Conservation (phyloP, 2,329 filamentous ascomycete species). For the Delphinella strobiligena region DNA sequence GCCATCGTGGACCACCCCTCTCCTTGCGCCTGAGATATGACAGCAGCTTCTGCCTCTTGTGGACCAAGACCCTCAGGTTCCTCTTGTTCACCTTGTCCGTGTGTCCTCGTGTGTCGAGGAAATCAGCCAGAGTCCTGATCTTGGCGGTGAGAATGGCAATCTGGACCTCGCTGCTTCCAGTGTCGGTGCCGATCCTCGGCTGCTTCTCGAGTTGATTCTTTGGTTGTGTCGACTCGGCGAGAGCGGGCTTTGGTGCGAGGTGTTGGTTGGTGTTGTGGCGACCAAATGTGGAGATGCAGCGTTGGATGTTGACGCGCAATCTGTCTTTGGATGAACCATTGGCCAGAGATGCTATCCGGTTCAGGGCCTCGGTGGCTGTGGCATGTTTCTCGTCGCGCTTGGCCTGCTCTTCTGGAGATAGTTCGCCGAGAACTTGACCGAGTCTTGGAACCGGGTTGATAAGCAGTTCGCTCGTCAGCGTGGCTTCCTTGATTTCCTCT, state of each 20-base stretch:
- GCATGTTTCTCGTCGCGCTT: slow-evolving; percentile 38
- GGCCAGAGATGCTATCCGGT: slow-evolving; percentile 64
- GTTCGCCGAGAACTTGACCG: slow-evolving; percentile 27
- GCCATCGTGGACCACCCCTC: slow-evolving; percentile 81
- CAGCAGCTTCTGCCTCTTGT: slow-evolving; percentile 78
- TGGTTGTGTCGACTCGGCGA: slow-evolving; percentile 34
- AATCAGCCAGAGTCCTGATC: slow-evolving; percentile 68
- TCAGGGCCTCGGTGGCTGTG: slow-evolving; percentile 63
- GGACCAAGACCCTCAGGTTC: slow-evolving; percentile 73
- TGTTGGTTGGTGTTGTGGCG: slow-evolving; percentile 72
- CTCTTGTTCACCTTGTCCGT: slow-evolving; percentile 93
- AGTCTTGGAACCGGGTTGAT: slow-evolving; percentile 41
- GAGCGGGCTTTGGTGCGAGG: slow-evolving; percentile 48
- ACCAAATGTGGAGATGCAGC: slow-evolving; percentile 79
- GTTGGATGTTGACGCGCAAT: slow-evolving; percentile 68
- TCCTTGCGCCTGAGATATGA: slow-evolving; percentile 82
- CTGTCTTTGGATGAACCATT: slow-evolving; percentile 70
- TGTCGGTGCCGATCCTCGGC: slow-evolving; percentile 75
- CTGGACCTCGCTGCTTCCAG: slow-evolving; percentile 94
- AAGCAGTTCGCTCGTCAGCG: slow-evolving; percentile 56
- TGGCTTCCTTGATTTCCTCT: slow-evolving; percentile 52
- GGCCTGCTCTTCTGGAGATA: slow-evolving; percentile 18
- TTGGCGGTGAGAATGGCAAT: slow-evolving; percentile 90
- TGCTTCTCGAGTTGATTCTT: slow-evolving; percentile 33
- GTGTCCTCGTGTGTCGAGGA: slow-evolving; percentile 57